phyloP scores from a whole-genome alignment of 2,329 filamentous ascomycete species.

The Emergomyces pasteurianus region DNA sequence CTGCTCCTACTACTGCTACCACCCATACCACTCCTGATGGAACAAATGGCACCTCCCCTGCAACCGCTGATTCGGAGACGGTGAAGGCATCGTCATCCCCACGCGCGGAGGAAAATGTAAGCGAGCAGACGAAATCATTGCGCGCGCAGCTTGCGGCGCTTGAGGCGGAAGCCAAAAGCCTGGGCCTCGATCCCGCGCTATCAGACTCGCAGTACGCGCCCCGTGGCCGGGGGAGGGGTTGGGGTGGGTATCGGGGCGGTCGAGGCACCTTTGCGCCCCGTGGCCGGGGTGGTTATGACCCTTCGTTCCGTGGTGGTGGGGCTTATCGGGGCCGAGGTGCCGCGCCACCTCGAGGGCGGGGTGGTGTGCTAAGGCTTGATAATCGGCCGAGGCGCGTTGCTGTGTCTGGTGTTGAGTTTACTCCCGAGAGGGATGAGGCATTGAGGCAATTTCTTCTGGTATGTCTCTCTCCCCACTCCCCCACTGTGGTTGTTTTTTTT shows the following conservation, averaged over 20 bases:
- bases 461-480: slow-evolving; percentile 13
- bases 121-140: slow-evolving; percentile 40
- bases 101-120: slow-evolving; percentile 26
- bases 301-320: slow-evolving; percentile 26
- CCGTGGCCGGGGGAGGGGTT: slow-evolving; percentile 19
- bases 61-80: slow-evolving; percentile 6
- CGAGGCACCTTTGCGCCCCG: slow-evolving; percentile 29
- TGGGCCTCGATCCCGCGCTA: slow-evolving; percentile 39
- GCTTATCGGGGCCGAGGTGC: slow-evolving; percentile 33
- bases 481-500: neutral
- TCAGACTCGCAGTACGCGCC: slow-evolving; percentile 14
- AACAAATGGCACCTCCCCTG: neutral
- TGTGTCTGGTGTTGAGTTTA: slow-evolving; percentile 37
- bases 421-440: slow-evolving; percentile 42
- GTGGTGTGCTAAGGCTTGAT: slow-evolving; percentile 45
- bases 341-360: slow-evolving; percentile 25
- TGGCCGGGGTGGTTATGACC: slow-evolving; percentile 26
- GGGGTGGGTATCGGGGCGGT: slow-evolving; percentile 22
- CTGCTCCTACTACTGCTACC: slow-evolving; percentile 1
- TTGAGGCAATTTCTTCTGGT: slow-evolving; percentile 45
- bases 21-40: slow-evolving; percentile 13
- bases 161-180: slow-evolving; percentile 42
- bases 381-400: slow-evolving; percentile 45
- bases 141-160: slow-evolving; percentile 43
- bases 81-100: slow-evolving; percentile 10